Conservation (phyloP, 176 grass and related monocot species). For the Olyra latifolia region DNA sequence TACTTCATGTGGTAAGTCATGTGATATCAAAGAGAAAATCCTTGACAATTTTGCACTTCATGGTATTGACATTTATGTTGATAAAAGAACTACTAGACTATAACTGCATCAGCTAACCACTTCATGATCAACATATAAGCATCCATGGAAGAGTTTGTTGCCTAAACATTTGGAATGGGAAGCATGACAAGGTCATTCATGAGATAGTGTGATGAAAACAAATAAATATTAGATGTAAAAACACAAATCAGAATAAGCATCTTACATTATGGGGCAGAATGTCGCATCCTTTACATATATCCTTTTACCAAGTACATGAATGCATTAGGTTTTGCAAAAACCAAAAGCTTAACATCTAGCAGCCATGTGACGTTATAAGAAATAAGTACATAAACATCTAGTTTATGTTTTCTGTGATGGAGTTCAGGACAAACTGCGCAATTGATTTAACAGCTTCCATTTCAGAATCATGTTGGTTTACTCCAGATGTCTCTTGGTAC, state of each 20-base stretch:
- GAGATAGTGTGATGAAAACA: not conserved
- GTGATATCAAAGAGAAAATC: not conserved
- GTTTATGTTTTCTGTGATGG: constrained; percentile 22
- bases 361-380: not conserved
- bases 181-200: not conserved
- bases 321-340: constrained; percentile 23
- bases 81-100: not conserved
- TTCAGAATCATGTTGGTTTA: constrained; percentile 67
- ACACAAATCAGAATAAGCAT: not conserved
- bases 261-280: not conserved
- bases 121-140: not conserved
- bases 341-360: not conserved
- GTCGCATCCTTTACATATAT: constrained; percentile 14
- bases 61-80: not conserved
- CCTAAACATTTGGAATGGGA: not conserved
- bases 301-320: constrained; percentile 1
- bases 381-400: constrained; percentile 11
- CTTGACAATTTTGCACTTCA: not conserved
- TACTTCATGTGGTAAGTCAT: not conserved
- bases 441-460: constrained; percentile 60
- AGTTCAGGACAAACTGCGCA: constrained; percentile 53
- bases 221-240: not conserved
- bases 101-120: not conserved
- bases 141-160: not conserved
- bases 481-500: constrained; percentile 47